Base-by-base conservation (phyloP, 2,329 filamentous ascomycete genomes). In the Xylariaceae sp. region DNA sequence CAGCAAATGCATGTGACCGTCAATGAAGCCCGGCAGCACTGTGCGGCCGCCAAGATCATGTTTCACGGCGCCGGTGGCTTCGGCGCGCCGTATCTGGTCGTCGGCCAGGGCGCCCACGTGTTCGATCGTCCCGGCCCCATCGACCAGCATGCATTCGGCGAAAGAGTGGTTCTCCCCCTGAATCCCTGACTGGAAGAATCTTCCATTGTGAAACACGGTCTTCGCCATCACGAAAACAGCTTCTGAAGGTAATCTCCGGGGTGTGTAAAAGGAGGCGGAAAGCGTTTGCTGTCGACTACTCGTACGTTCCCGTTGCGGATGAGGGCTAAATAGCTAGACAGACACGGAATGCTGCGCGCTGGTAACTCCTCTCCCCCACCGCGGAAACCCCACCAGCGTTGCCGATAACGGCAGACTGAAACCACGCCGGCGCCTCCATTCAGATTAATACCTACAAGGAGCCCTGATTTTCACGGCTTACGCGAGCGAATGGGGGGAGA, bases 181-280 rank as follows among this genome's bases (percentile, higher is more conserved):
- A 3, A 60, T 54, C 17, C 62, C 82, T 10, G 73, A 75, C 9
- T 83, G 85, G 23, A 83, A 82, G 68, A 85, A 80, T 37, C 82
- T 87, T 76, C 85, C 81, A 2, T 76, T 79, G 52, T 74, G 76
- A 8, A 84, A 87, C 37, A 88, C 84, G 56, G 76, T 81, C 23
- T 30, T 30, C 58, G 72, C 76, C 51, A 78, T 85, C 5, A 30
- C 23, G 23, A 30, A 30, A 4, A 30, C 23, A 30, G 23, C 23
- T 30, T 42, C 37, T 42, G 37, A 42, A 42, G 37, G 37, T 42
- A 42, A 42, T 42, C 37, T 42, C 37, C 37, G 37, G 37, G 37
- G 8, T 42, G 4, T 30, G 23, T 30, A 30, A 30, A 42, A 42
- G 8, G 37, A 42, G 11, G 8, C 8, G 8, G 1, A 1, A 42